These are phyloP conservation scores for Salix exigua DNA, from an alignment of 345 rosid species.

Conservation along the genomic window DNA sequence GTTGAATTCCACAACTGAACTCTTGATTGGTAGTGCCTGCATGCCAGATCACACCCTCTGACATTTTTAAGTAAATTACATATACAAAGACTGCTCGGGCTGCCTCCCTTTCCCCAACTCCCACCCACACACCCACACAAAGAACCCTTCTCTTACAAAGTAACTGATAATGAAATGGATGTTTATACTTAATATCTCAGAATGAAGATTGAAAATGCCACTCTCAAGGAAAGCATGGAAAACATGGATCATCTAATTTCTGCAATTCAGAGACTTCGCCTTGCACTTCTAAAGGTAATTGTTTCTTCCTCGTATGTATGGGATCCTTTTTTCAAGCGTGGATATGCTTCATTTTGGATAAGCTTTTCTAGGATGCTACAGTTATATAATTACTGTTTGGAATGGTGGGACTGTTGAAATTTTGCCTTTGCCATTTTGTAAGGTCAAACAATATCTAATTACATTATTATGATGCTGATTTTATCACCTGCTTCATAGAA, in stretches of 20 bases:
- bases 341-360: neutral
- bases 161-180: neutral
- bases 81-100: neutral
- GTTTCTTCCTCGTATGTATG: neutral
- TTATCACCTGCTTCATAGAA: neutral
- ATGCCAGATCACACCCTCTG: neutral
- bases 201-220: slow-evolving; percentile 85
- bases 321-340: neutral
- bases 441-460: neutral
- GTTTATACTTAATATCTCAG: slow-evolving; percentile 25
- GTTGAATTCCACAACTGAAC: neutral
- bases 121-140: neutral
- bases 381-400: neutral
- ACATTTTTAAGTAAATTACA: neutral
- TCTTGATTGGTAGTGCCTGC: slow-evolving; percentile 7
- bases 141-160: neutral
- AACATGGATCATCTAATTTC: slow-evolving; percentile 75
- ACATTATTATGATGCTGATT: neutral
- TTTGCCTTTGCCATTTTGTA: neutral
- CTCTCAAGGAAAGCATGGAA: slow-evolving; percentile 83
- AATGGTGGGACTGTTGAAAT: neutral
- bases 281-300: slow-evolving; percentile 69
- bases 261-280: slow-evolving; percentile 74
- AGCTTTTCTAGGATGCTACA: neutral
- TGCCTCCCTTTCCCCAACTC: neutral